These are phyloP conservation scores for Elongisporangium undulatum DNA, from an alignment of 352 stramenopile genomes.

Conservation along the genomic window DNA sequence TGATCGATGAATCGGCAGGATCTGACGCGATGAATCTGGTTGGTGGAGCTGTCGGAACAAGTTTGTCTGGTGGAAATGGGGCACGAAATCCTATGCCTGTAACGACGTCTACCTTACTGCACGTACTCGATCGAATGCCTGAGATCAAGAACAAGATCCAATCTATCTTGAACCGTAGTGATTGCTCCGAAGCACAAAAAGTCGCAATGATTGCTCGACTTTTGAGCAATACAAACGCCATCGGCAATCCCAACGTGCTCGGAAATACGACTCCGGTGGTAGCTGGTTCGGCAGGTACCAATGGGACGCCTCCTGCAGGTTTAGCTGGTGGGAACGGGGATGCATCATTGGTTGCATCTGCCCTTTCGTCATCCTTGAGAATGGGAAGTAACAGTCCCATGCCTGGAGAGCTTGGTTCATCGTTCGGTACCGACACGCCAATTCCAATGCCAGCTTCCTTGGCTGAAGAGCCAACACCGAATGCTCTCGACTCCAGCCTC, in stretches of 20 bases:
- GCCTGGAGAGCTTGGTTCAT: background rate
- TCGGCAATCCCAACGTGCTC: constrained; percentile 39
- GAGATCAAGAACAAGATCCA: constrained; percentile 91
- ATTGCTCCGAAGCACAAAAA: constrained; percentile 87
- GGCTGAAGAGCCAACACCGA: background rate
- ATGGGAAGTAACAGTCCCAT: background rate
- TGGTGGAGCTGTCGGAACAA: constrained; percentile 1
- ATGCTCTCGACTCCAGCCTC: background rate
- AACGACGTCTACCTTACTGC: constrained; percentile 72
- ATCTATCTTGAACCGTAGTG: constrained; percentile 74
- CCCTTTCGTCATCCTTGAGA: background rate
- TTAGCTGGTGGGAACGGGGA: background rate
- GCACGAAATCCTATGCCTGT: constrained; percentile 39
- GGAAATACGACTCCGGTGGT: background rate
- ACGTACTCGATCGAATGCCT: constrained; percentile 82
- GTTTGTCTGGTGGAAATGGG: constrained; percentile 1
- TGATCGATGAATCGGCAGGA: constrained; percentile 1
- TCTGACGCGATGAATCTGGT: constrained; percentile 4
- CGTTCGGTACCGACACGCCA: background rate
- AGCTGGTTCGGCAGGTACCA: background rate
- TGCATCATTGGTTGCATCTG: background rate
- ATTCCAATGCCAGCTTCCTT: background rate
- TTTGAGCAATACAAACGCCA: constrained; percentile 82
- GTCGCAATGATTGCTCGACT: constrained; percentile 84
- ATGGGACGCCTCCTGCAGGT: background rate